Conservation (phyloP, 1,284 basidiomycete species). For the Moesziomyces sp. region DNA sequence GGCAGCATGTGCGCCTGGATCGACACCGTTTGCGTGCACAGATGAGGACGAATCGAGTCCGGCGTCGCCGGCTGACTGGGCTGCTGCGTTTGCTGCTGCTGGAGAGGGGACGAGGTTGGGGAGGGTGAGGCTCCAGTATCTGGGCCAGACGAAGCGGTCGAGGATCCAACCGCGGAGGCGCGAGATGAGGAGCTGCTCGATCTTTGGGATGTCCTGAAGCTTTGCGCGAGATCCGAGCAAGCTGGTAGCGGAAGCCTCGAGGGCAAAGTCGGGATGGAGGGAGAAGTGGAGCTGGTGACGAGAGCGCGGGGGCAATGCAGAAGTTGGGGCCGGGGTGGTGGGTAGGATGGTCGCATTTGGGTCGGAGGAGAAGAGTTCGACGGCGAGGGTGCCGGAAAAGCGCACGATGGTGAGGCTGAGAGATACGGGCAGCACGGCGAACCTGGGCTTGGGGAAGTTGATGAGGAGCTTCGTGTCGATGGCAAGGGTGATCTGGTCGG, state of each 20-base stretch:
- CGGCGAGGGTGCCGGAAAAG: slow-evolving; percentile 71
- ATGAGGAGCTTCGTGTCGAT: slow-evolving; percentile 73
- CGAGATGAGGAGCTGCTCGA: slow-evolving; percentile 73
- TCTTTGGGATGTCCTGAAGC: slow-evolving; percentile 74
- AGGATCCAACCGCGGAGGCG: slow-evolving; percentile 71
- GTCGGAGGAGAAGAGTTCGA: slow-evolving; percentile 32
- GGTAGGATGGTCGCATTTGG: slow-evolving; percentile 29
- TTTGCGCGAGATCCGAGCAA: slow-evolving; percentile 73
- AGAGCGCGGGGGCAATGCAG: slow-evolving; percentile 54
- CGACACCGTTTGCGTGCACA: background rate
- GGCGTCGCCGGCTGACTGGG: background rate
- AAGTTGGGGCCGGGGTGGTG: slow-evolving; percentile 54
- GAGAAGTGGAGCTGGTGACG: slow-evolving; percentile 70
- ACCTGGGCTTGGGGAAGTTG: slow-evolving; percentile 73
- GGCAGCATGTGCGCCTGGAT: slow-evolving; percentile 1
- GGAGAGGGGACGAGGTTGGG: slow-evolving; percentile 62
- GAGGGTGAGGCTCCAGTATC: slow-evolving; percentile 69
- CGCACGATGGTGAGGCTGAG: slow-evolving; percentile 72
- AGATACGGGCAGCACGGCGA: slow-evolving; percentile 73
- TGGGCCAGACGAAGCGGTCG: slow-evolving; percentile 71
- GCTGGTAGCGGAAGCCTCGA: slow-evolving; percentile 71
- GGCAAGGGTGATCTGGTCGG: slow-evolving; percentile 71
- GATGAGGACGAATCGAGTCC: too few relatives aligned
- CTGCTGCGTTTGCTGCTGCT: slow-evolving; percentile 10
- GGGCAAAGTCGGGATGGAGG: slow-evolving; percentile 73